Conservation (phyloP, 2,329 filamentous ascomycete genomes). For the Ceratocystis lukuohia region DNA sequence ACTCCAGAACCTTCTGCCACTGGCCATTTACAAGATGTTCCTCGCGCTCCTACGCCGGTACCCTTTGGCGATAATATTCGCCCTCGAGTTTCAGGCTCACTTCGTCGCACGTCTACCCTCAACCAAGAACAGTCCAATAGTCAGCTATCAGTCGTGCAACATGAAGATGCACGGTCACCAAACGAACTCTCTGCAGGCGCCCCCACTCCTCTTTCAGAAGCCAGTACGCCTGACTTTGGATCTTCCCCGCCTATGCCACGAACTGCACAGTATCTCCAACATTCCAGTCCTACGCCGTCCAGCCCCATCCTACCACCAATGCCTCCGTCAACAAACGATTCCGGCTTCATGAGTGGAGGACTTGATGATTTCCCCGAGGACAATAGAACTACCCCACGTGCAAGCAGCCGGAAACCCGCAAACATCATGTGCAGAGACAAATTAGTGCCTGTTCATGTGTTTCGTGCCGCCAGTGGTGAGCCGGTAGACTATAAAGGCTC, state of each 20-base stretch:
- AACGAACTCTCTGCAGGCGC: slow-evolving; percentile 35
- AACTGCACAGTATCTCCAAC: slow-evolving; percentile 37
- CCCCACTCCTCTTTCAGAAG: slow-evolving; percentile 41
- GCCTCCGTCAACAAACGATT: slow-evolving; percentile 53
- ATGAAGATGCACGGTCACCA: slow-evolving; percentile 41
- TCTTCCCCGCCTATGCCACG: slow-evolving; percentile 79
- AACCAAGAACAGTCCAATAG: slow-evolving; percentile 34
- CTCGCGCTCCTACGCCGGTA: slow-evolving; percentile 63
- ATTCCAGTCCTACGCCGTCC: slow-evolving; percentile 54
- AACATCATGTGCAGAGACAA: slow-evolving; percentile 16
- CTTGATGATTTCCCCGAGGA: slow-evolving; percentile 50
- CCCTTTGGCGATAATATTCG: slow-evolving; percentile 30
- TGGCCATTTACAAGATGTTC: slow-evolving; percentile 55
- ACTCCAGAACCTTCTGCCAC: slow-evolving; percentile 34
- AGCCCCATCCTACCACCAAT: slow-evolving; percentile 63
- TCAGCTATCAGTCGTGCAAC: slow-evolving; percentile 30
- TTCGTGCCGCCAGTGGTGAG: slow-evolving; percentile 13
- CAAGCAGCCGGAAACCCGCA: slow-evolving; percentile 2
- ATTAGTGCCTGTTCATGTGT: slow-evolving; percentile 17
- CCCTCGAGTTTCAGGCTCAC: slow-evolving; percentile 25
- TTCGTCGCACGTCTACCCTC: slow-evolving; percentile 49
- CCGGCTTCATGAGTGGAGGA: slow-evolving; percentile 74
- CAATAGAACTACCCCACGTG: slow-evolving; percentile 11
- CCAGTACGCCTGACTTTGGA: slow-evolving; percentile 69
- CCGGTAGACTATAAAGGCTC: slow-evolving; percentile 12